Evolutionary conservation across 176 grass and related monocot species (phyloP), one percentile per base, ranked within the genome.

Genomic region (Oryza punctata): DNA sequence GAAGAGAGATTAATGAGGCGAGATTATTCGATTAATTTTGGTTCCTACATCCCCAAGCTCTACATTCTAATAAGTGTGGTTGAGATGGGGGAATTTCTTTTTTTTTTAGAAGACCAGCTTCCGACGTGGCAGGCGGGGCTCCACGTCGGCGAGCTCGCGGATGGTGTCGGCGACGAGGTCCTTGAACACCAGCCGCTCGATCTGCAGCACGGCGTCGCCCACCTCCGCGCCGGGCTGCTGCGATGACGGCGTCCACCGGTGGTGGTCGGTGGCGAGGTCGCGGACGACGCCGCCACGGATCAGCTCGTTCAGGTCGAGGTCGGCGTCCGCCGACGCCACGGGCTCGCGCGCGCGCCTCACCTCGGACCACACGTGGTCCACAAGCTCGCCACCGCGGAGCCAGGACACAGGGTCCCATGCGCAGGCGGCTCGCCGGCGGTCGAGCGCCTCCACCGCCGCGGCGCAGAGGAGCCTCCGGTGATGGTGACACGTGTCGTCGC

Each of bases 91-190:
- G 66, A 0, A n/a, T n/a, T 29, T 35, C 0, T 7, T 35, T 35
- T 35, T 35, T 35, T 12, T 2, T 8, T 29, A 96, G 88, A 99
- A 99, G 15, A 94, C 85, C 49, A 99, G 93, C 71, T 92, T 99
- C 77, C 97, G 91, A 29, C 97, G 93, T 4, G 91, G 89, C 26
- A 86, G 43, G 6, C 65, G 49, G 13, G 78, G 50, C 18, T 46
- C 64, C 8, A 81, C 87, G 69, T 88, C 85, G 60, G 87, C 87
- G 12, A 99, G 97, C 82, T 92, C 87, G 30, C 82, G 85, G 89
- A 99, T 99, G 70, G 87, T 89, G 79, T 99, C 93, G 0, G 93
- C 97, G 5, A 99, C 89, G 2, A 99, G 91, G 75, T 99, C 93
- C 84, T 90, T 94, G 81, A 99, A 99, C 74, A 99, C 73, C 24